Evolutionary conservation across 176 grass and related monocot genomes (phyloP).

Genomic region (Alloteropsis semialata): DNA sequence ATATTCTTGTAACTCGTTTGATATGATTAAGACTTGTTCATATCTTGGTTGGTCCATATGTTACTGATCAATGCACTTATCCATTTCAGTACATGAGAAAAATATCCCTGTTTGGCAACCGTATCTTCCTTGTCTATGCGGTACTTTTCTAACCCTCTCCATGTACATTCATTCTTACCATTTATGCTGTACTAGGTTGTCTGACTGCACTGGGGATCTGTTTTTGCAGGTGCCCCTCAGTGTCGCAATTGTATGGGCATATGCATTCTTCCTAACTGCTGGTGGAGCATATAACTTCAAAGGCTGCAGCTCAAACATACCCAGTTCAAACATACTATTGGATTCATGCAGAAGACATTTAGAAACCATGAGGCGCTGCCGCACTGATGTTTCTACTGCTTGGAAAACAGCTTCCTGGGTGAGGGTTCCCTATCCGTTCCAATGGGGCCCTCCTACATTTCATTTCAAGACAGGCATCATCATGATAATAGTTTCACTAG

Average conservation of each 20-base stretch:
- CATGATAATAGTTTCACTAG: conserved; percentile 86
- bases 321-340: conserved; percentile 94
- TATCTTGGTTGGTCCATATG: background rate
- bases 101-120: conserved; percentile 87
- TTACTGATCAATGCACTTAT: conserved; percentile 28
- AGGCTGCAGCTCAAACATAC: conserved; percentile 83
- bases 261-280: conserved; percentile 93
- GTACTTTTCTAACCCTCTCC: conserved; percentile 47
- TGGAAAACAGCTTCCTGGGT: conserved; percentile 93
- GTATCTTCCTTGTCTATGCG: conserved; percentile 89
- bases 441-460: conserved; percentile 90
- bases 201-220: conserved; percentile 26
- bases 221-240: conserved; percentile 83
- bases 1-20: conserved; percentile 22
- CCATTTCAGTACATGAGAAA: conserved; percentile 84
- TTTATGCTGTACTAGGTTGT: background rate
- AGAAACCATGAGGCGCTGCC: conserved; percentile 76
- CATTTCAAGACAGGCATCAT: conserved; percentile 81
- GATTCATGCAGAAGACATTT: conserved; percentile 80
- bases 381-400: conserved; percentile 96
- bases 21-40: background rate
- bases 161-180: background rate
- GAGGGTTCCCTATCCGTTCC: conserved; percentile 91
- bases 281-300: conserved; percentile 95
- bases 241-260: conserved; percentile 95